These are phyloP conservation scores for Incumbomyces lentus DNA, from an alignment of 2,329 filamentous ascomycete species.

Conservation along the genomic window DNA sequence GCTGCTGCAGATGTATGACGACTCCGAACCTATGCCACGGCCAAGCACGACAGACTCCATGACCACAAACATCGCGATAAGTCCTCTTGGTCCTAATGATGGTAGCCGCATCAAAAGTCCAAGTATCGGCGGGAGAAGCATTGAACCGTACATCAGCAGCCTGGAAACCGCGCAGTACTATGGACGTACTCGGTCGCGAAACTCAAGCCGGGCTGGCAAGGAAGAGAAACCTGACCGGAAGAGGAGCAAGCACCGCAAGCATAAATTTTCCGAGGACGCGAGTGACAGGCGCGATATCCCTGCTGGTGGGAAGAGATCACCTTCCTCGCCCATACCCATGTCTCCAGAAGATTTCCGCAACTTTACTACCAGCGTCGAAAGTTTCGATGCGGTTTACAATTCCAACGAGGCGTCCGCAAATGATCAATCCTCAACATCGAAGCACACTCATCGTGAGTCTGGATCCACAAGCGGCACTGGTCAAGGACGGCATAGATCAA, in stretches of 20 bases:
- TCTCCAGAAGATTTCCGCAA: slow-evolving; percentile 66
- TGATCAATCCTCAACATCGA: slow-evolving; percentile 12
- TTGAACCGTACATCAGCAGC: slow-evolving; percentile 79
- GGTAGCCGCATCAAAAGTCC: slow-evolving; percentile 44
- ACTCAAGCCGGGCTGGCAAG: slow-evolving; percentile 27
- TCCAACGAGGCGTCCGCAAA: slow-evolving; percentile 27
- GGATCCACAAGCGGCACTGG: slow-evolving; percentile 14
- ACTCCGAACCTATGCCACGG: slow-evolving; percentile 18
- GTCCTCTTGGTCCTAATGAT: slow-evolving; percentile 30
- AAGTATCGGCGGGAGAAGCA: slow-evolving; percentile 52
- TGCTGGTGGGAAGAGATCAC: slow-evolving; percentile 65
- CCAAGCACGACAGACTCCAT: slow-evolving; percentile 23
- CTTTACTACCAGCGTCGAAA: slow-evolving; percentile 37
- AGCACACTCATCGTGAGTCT: slow-evolving; percentile 12
- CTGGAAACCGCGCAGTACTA: slow-evolving; percentile 65
- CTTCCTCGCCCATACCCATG: slow-evolving; percentile 88
- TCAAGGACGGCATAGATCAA: slow-evolving; percentile 28
- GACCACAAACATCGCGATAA: slow-evolving; percentile 8
- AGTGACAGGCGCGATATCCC: slow-evolving; percentile 65
- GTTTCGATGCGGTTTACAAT: slow-evolving; percentile 39
- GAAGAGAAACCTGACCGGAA: slow-evolving; percentile 38
- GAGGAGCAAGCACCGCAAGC: slow-evolving; percentile 37
- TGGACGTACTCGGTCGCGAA: slow-evolving; percentile 40
- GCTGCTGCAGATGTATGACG: slow-evolving; percentile 46
- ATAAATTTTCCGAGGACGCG: slow-evolving; percentile 50